Percentiles rank a stretch among this genome's conserved stretches.
Conservation (phyloP, 208 protist genomes). For the Plasmodiophora brassicae region DNA sequence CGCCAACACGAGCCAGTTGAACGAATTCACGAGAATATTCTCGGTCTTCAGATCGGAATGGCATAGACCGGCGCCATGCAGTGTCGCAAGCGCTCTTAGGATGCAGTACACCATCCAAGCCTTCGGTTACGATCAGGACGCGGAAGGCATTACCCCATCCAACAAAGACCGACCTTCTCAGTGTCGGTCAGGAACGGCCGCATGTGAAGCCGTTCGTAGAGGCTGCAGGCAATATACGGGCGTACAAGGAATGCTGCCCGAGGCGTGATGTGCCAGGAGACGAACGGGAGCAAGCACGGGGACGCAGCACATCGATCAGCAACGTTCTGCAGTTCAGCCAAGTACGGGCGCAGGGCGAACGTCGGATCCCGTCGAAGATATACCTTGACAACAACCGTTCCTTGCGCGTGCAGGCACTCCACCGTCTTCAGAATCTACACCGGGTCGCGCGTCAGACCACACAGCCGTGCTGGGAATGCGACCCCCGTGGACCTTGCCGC, state of each 20-base stretch:
- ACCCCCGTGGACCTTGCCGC: background rate
- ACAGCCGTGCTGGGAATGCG: background rate
- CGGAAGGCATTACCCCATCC: background rate
- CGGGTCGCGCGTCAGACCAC: too few relatives aligned
- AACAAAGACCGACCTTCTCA: background rate
- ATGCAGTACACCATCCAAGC: background rate
- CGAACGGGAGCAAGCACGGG: background rate
- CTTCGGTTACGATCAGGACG: background rate
- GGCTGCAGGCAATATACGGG: background rate
- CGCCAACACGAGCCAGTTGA: background rate
- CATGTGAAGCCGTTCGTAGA: background rate
- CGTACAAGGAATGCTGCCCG: background rate
- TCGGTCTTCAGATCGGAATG: constrained; percentile 20
- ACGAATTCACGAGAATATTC: background rate
- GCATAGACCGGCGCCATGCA: background rate
- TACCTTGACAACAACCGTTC: background rate
- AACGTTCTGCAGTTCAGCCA: background rate
- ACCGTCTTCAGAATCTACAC: constrained; percentile 16
- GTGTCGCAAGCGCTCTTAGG: background rate
- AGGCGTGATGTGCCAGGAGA: background rate
- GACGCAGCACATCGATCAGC: background rate
- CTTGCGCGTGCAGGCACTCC: background rate
- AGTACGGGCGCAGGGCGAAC: background rate
- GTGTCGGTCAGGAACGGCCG: background rate
- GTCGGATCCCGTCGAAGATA: background rate